Evolutionary conservation across 257 asterid species (phyloP).

Genomic region (Thymus mandschuricus): DNA sequence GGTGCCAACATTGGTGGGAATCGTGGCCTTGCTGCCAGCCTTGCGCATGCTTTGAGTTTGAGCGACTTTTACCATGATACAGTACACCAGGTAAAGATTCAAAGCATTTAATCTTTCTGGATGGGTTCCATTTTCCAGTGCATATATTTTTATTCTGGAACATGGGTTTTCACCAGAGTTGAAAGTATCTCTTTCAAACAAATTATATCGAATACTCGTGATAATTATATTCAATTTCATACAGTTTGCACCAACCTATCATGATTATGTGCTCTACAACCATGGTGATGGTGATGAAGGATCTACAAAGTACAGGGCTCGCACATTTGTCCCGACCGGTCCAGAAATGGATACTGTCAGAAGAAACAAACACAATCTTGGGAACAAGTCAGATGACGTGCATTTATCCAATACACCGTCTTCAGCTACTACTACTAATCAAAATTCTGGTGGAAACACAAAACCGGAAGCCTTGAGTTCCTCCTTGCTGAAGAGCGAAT

Average conservation of each 20-base stretch:
- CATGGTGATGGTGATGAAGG: conserved; percentile 90
- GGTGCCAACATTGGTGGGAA: conserved; percentile 85
- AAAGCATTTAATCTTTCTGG: conserved; percentile 5
- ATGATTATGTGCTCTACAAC: conserved; percentile 94
- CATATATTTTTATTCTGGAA: background rate
- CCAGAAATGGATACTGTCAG: conserved; percentile 93
- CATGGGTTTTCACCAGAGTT: background rate
- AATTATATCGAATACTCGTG: too few relatives aligned
- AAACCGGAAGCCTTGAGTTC: conserved; percentile 65
- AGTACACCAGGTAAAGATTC: conserved; percentile 80
- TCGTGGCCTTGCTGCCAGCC: conserved; percentile 75
- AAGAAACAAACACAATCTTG: conserved; percentile 64
- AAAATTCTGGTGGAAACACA: conserved; percentile 32
- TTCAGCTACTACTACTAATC: conserved; percentile 48
- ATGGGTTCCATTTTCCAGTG: conserved; percentile 10
- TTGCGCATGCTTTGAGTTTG: conserved; percentile 84
- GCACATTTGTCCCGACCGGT: conserved; percentile 96
- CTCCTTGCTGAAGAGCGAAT: conserved; percentile 60
- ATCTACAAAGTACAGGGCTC: conserved; percentile 82
- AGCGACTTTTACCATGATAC: conserved; percentile 95
- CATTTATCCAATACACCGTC: conserved; percentile 63
- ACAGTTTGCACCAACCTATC: conserved; percentile 99
- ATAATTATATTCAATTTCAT: conserved; percentile 18
- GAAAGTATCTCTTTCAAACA: background rate
- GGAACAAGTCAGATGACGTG: conserved; percentile 68